Base-by-base conservation (phyloP, 1,284 basidiomycete species). In the Sanguinoderma infundibulare region DNA sequence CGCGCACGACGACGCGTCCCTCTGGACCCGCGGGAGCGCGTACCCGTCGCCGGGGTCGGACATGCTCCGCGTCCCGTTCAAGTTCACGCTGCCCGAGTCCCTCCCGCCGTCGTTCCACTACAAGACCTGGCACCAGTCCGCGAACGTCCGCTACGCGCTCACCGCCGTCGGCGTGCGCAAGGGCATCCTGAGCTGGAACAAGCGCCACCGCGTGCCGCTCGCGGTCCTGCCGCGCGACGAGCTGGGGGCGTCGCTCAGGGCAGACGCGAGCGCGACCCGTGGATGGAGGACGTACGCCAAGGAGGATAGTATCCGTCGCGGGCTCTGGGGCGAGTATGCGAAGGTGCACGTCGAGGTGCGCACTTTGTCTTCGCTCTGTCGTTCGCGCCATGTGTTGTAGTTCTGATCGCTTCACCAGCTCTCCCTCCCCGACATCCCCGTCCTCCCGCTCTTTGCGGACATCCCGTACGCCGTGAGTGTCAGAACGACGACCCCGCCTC, bases 51-150 rank as follows among this genome's bases (percentile, higher is more conserved):
- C 71, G 1, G 69, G 57, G 24, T 57, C 66, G 1, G 53, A 68
- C 51, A 47, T 62, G 51, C 56, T 73, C 30, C 53, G 51, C 20
- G 15, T 72, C 9, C 72, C 69, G 3, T 73, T 72, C 56, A 24
- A 50, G 8, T 66, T 71, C 59, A 30, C n/a, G 1, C 67, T 73
- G 3, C 68, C 68, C 6, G 10, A 40, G 2, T 22, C 60, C 8
- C 61, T 70, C 26, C 69, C 67, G 0, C 70, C 72, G 0, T 72
- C 72, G 8, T 71, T 66, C 61, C 42, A 66, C 24, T 62, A 62
- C 57, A 26, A 26, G n/a, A 30, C 40, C 3, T 7, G 28, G 5
- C 24, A 42, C 15, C 17, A 38, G 14, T 28, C 42, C 20, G 64
- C 54, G 5, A 17, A 42, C 2, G 51, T 70, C 26, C 57, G 61